Evolutionary conservation across 169 alveolate species (phyloP).

Genomic region (Besnoitia besnoiti): DNA sequence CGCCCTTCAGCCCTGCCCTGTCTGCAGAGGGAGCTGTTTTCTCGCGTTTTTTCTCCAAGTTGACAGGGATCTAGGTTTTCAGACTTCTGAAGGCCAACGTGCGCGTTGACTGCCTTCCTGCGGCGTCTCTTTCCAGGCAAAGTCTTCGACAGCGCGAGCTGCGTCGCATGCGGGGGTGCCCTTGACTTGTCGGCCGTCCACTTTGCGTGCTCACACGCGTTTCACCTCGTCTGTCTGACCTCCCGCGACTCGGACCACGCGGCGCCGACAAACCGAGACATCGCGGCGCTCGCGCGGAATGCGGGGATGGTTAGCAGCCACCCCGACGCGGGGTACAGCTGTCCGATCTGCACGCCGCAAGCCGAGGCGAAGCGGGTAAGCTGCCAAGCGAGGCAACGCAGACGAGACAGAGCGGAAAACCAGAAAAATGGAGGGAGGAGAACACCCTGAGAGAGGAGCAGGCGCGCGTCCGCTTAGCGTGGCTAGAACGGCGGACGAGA

Average conservation of each 20-base stretch:
- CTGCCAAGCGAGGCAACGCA: background rate
- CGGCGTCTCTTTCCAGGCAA: conserved; percentile 51
- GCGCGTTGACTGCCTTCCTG: too few species aligned
- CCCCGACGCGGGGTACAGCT: conserved; percentile 6
- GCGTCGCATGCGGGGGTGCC: conserved; percentile 59
- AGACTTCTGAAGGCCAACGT: too few species aligned
- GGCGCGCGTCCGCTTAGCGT: background rate
- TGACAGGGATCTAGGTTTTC: too few species aligned
- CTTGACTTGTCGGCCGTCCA: conserved; percentile 69
- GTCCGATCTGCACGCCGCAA: conserved; percentile 65
- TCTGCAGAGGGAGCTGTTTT: too few species aligned
- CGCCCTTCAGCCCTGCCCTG: too few species aligned
- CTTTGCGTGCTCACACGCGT: conserved; percentile 70
- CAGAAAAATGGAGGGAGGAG: background rate
- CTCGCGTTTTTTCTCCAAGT: too few species aligned
- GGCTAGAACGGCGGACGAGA: too few species aligned
- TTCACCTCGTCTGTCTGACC: conserved; percentile 62
- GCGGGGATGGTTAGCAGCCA: background rate
- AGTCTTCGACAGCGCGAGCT: conserved; percentile 52
- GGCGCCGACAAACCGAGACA: background rate
- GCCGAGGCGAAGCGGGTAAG: conserved; percentile 61
- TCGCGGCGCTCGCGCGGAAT: background rate
- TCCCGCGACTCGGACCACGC: background rate
- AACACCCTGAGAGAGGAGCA: background rate
- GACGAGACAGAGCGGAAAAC: background rate